Conservation (phyloP, 2,329 filamentous ascomycete species). For the Ceratocystis papillata region DNA sequence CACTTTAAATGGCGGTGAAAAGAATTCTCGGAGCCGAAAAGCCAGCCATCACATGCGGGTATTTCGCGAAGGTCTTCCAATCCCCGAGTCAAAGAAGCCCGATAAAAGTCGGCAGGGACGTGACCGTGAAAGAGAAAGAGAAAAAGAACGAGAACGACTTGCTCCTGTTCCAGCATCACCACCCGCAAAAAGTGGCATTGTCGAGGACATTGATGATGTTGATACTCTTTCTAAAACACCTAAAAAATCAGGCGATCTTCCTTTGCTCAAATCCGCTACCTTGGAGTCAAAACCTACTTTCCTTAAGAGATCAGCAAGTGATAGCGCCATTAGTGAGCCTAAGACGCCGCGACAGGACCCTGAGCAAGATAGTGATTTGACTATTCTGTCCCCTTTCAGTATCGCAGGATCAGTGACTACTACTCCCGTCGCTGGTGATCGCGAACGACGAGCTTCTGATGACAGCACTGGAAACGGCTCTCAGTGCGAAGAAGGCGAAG, state of each 20-base stretch:
- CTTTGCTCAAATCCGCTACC: neutral
- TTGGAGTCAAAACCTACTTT: neutral
- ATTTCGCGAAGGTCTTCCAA: conserved; percentile 53
- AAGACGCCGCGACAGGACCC: conserved; percentile 17
- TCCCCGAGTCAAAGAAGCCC: conserved; percentile 46
- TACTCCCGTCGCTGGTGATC: conserved; percentile 17
- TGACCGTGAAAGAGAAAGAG: conserved; percentile 20
- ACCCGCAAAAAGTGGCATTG: conserved; percentile 2
- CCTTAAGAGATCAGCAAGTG: neutral
- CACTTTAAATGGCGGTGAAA: conserved; percentile 50
- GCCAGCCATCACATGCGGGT: conserved; percentile 56
- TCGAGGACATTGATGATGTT: neutral
- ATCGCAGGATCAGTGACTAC: conserved; percentile 17
- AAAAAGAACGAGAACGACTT: conserved; percentile 14
- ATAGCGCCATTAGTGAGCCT: neutral
- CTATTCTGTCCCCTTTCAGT: conserved; percentile 20
- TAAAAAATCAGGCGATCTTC: conserved; percentile 15
- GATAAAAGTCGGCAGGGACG: conserved; percentile 31
- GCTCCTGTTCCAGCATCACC: conserved; percentile 18
- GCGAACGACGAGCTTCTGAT: conserved; percentile 32
- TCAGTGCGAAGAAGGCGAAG: conserved; percentile 37
- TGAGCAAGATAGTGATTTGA: conserved; percentile 16
- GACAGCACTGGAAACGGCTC: conserved; percentile 33
- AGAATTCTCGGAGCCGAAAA: conserved; percentile 53
- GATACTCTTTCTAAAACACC: conserved; percentile 20